Evolutionary conservation across 1,284 basidiomycete species (phyloP).

Genomic region (Bjerkandera adusta): DNA sequence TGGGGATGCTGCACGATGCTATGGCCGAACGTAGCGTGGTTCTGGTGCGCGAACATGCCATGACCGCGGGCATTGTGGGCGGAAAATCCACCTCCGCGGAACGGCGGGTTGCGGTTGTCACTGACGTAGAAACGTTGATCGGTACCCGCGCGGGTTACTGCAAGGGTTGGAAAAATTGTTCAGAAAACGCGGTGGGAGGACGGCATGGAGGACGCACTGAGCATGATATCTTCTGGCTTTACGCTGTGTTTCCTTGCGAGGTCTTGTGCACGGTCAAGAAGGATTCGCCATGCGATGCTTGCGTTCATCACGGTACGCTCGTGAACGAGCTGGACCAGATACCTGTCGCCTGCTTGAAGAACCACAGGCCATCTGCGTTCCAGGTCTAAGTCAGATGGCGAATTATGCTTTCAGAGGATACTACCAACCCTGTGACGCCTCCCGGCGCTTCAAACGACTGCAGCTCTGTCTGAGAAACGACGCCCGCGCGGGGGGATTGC

Average conservation of each 20-base stretch:
- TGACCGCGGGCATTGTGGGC: neutral
- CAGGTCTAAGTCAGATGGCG: neutral
- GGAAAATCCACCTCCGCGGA: neutral
- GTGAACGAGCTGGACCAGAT: conserved; percentile 39
- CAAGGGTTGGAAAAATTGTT: neutral
- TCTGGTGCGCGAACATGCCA: neutral
- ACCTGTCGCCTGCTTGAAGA: conserved; percentile 34
- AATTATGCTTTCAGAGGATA: neutral
- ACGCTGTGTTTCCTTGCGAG: conserved; percentile 35
- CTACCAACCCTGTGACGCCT: conserved; percentile 37
- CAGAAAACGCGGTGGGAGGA: no score
- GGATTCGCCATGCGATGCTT: conserved; percentile 42
- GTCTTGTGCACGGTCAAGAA: conserved; percentile 34
- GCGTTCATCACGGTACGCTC: conserved; percentile 28
- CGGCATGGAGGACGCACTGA: conserved; percentile 32
- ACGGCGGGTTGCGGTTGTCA: conserved; percentile 2
- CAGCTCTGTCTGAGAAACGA: conserved; percentile 25
- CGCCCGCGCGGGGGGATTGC: no score
- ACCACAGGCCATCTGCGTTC: conserved; percentile 43
- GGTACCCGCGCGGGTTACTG: conserved; percentile 26
- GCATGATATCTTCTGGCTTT: conserved; percentile 41
- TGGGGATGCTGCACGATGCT: conserved; percentile 3
- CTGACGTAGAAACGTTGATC: conserved; percentile 23
- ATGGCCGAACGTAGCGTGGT: neutral
- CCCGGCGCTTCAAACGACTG: conserved; percentile 29